Percentiles rank a stretch among this genome's conserved stretches.
Evolutionary conservation across 1,284 basidiomycete genomes (phyloP).

Genomic region (Laetiporus sulphureus): DNA sequence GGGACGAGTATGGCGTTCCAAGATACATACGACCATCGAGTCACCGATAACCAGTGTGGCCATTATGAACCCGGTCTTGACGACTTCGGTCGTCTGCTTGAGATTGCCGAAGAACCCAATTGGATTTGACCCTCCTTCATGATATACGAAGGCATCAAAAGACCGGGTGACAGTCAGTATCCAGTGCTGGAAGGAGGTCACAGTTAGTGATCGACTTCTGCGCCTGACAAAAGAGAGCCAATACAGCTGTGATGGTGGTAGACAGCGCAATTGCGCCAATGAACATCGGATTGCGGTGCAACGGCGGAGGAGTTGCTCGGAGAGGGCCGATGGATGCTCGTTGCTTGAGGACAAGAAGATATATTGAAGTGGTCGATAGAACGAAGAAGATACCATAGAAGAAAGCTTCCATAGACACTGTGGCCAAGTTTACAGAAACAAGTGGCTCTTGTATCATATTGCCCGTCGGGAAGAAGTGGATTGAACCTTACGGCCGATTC

Average conservation of each 20-base stretch:
- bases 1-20: background rate
- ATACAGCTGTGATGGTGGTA: background rate
- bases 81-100: background rate
- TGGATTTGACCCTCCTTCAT: background rate
- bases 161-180: background rate
- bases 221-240: background rate
- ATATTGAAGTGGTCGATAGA: background rate
- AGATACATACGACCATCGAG: constrained; percentile 1
- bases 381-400: constrained; percentile 1
- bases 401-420: background rate
- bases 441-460: background rate
- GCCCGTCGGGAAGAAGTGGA: no score
- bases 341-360: background rate
- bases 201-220: background rate
- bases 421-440: background rate
- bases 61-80: constrained; percentile 4
- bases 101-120: constrained; percentile 1
- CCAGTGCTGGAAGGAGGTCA: background rate
- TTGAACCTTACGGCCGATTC: no score
- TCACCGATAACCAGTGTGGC: background rate
- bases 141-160: constrained; percentile 2
- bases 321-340: no score
- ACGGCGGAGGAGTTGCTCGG: no score
- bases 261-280: background rate
- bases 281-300: constrained; percentile 1